Evolutionary conservation across 768 basidiomycete genomes (phyloP).

Genomic region (Collybia mongolica): DNA sequence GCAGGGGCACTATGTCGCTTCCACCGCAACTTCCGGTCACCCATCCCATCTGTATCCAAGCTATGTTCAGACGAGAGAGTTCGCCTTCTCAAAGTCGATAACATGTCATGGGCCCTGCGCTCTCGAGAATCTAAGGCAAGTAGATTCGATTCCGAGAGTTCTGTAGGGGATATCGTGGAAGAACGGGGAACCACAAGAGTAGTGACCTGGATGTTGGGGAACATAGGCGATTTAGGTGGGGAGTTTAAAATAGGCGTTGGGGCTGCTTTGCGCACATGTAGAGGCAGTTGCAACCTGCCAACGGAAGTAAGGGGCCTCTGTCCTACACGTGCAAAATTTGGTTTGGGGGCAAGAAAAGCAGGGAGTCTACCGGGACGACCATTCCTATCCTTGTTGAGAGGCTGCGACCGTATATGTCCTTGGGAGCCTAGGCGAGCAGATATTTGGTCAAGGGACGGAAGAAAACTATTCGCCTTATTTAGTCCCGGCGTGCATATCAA

Average conservation of each 20-base stretch:
- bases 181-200: slow-evolving; percentile 49
- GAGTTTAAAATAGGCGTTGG: slow-evolving; percentile 25
- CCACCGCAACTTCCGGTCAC: slow-evolving; percentile 34
- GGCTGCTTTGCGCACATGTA: slow-evolving; percentile 29
- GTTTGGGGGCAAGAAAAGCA: slow-evolving; percentile 24
- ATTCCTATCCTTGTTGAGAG: slow-evolving; percentile 5
- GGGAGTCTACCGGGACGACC: slow-evolving; percentile 26
- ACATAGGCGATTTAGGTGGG: slow-evolving; percentile 35
- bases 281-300: slow-evolving; percentile 42
- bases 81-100: slow-evolving; percentile 60
- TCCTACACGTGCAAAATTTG: slow-evolving; percentile 14
- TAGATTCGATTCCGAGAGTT: slow-evolving; percentile 55
- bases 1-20: slow-evolving; percentile 65
- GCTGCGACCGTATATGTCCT: slow-evolving; percentile 26
- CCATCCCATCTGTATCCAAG: slow-evolving; percentile 14
- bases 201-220: slow-evolving; percentile 45
- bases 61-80: slow-evolving; percentile 37
- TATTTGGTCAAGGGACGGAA: slow-evolving; percentile 79
- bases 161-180: slow-evolving; percentile 36
- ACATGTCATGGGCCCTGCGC: slow-evolving; percentile 62
- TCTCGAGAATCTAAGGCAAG: slow-evolving; percentile 52
- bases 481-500: neutral
- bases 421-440: slow-evolving; percentile 56
- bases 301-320: slow-evolving; percentile 30
- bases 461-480: slow-evolving; percentile 18